Base-by-base conservation (phyloP, 2,329 filamentous ascomycete species). In the Alternaria triticina region DNA sequence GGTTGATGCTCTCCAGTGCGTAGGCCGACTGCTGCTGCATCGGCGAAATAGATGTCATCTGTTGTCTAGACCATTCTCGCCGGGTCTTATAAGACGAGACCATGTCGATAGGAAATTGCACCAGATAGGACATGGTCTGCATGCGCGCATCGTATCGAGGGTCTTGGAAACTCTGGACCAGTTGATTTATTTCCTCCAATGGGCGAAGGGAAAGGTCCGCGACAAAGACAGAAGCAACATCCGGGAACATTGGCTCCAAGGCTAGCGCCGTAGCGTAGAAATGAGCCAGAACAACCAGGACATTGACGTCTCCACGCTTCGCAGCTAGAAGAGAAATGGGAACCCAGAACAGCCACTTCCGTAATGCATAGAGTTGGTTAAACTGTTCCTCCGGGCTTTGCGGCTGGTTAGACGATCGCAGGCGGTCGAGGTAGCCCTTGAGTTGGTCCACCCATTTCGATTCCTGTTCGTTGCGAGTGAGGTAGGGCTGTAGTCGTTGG, bases 331-430 rank as follows among this genome's bases (percentile, higher is more conserved):
- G 91, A 69, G 90, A 89, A 33, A 97, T 90, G 1, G 96, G 96
- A 59, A 97, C 88, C 94, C 95, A 98, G 82, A 98, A 97, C 15
- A 98, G 87, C 94, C 95, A 97, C 71, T 92, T 92, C 59, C 94
- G 88, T 62, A 99, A 86, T 10, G 93, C 90, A 68, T 96, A 94
- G 11, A 98, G 88, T 68, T 94, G 91, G 74, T 94, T 91, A 77
- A 97, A 98, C 75, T 97, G 93, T 76, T 96, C 90, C 67, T 93
- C 90, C 23, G 94, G 89, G 3, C 81, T 81, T 55, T 82, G 79
- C 15, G 83, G 77, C 33, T 82, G 77, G 27, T 70, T 75, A 3
- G 82, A 80, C 28, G 74, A 71, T 62, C 81, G 73, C 33, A 85
- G 70, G 12, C 82, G 81, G 57, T 84, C 81, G 25, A 85, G 75